Evolutionary conservation across 2,329 filamentous ascomycete genomes (phyloP).

Genomic region (Coniella vitis): DNA sequence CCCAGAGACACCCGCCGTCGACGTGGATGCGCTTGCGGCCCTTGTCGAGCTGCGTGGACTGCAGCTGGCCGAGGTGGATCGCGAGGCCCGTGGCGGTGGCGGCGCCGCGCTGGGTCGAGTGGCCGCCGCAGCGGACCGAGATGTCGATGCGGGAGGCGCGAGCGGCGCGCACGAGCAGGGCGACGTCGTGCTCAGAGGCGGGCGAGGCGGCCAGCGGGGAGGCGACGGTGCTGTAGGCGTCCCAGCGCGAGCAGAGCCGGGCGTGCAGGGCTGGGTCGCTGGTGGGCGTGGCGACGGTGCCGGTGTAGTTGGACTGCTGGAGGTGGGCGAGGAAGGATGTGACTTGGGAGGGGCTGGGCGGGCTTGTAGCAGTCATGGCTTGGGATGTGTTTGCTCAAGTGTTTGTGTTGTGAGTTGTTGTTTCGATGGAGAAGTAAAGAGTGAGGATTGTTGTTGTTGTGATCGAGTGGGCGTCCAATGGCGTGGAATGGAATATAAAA

Average conservation of each 20-base stretch:
- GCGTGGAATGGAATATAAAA: too few relatives aligned
- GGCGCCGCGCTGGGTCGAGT: background rate
- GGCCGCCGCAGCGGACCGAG: background rate
- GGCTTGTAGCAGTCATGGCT: too few relatives aligned
- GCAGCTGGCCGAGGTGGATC: background rate
- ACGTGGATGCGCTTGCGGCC: background rate
- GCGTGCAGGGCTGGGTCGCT: background rate
- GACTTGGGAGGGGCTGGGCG: background rate
- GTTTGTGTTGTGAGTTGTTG: too few relatives aligned
- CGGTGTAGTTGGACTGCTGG: background rate
- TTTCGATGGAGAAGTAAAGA: too few relatives aligned
- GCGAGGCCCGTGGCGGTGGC: background rate
- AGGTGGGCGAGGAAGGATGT: background rate
- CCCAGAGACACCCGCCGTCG: slow-evolving; percentile 2
- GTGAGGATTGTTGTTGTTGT: too few relatives aligned
- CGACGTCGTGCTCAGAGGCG: background rate
- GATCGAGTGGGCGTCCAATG: too few relatives aligned
- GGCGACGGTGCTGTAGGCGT: background rate
- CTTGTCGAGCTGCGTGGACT: background rate
- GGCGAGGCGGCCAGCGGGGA: background rate
- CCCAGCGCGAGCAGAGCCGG: background rate
- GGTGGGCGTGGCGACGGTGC: background rate
- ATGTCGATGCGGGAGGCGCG: background rate
- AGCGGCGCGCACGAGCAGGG: background rate
- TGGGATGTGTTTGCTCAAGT: too few relatives aligned